Evolutionary conservation across 306 rosid species (phyloP), one percentile per base, ranked within the genome.

Genomic region (Bauhinia variegata): DNA sequence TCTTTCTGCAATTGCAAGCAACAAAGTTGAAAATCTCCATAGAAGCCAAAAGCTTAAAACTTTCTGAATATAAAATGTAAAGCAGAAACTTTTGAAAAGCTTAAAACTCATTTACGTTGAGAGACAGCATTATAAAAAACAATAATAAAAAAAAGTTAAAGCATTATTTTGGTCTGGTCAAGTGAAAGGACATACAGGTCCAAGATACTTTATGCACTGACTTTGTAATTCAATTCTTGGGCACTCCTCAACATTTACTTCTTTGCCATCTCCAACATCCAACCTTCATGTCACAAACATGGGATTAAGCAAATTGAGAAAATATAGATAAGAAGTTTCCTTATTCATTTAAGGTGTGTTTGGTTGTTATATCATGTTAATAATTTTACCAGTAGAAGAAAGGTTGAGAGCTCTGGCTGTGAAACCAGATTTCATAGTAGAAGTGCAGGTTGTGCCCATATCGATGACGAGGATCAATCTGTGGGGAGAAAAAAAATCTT

Each of bases 401-500:
- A 12, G 96, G 96, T 72, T 88, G 87, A 17, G 82, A 70, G 75
- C 89, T 88, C 55, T 76, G 84, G 67, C 85, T 87, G 9, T 65
- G 63, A 54, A 87, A 82, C 97, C 97, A 91, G 38, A 79, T 75
- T 58, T 66, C 65, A 57, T 86, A 91, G 66, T 91, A 91, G 6
- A 88, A 55, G 54, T 88, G 86, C 11, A 91, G 66, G 73, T 88
- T 91, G 78, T 91, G 97, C 0, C 97, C 97, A 64, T 91, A 91
- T 2, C 96, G 95, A 77, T 91, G 97, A 30, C 93, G 87, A 5
- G 90, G 96, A 79, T 92, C 97, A 65, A 89, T 83, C 97, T 89
- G 83, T 41, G 39, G 34, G 42, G 3, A 1, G 67, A n/a, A 8
- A 60, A 19, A 23, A 23, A 70, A n/a, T 53, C 5, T 70, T 19